phyloP scores from a whole-genome alignment of 2,329 filamentous ascomycete genomes.

The Diaporthe helianthi region DNA sequence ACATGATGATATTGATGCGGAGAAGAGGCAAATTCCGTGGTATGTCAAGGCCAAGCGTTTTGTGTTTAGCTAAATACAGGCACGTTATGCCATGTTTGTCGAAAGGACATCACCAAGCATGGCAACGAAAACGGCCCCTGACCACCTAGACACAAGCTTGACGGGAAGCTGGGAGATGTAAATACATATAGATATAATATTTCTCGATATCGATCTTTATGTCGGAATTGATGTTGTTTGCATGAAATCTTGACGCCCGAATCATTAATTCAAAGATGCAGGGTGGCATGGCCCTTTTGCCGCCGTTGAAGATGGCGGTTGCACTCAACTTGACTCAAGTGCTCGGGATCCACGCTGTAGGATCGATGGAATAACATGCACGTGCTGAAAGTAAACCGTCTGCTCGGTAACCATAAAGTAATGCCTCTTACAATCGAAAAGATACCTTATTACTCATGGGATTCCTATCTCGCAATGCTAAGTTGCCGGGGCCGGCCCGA shows the following conservation, averaged over 20 bases:
- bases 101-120: neutral
- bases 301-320: neutral
- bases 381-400: neutral
- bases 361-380: neutral
- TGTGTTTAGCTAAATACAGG: neutral
- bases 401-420: neutral
- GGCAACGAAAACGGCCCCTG: neutral
- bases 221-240: neutral
- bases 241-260: neutral
- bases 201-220: neutral
- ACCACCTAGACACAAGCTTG: too few species aligned
- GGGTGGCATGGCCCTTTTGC: too few species aligned
- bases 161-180: neutral
- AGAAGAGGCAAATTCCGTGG: constrained; percentile 12
- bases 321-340: neutral
- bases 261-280: neutral
- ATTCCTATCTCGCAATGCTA: constrained; percentile 25
- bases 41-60: constrained; percentile 24
- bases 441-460: neutral
- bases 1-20: neutral
- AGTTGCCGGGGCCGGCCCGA: constrained; percentile 27
- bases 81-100: neutral
- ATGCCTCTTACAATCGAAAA: neutral
- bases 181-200: too few species aligned
- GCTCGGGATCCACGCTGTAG: too few species aligned